phyloP scores from a whole-genome alignment of 2,329 filamentous ascomycete genomes.

The Monosporascus sp. region DNA sequence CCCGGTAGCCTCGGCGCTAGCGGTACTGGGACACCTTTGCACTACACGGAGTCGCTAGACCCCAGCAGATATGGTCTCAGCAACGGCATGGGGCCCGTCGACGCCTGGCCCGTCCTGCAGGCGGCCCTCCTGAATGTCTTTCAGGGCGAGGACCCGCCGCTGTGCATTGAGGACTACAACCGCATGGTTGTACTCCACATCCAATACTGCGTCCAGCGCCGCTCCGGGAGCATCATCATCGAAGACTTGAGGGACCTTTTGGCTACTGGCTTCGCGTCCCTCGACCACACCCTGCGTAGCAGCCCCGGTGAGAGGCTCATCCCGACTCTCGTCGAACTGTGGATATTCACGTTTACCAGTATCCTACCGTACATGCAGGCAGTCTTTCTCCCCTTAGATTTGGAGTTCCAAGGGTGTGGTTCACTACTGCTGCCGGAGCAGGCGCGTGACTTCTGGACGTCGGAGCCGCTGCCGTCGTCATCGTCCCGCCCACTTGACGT shows the following conservation, averaged over 20 bases:
- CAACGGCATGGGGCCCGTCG: conserved; percentile 63
- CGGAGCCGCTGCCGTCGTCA: conserved; percentile 40
- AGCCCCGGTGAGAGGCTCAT: conserved; percentile 86
- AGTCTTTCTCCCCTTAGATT: conserved; percentile 86
- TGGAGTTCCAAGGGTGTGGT: conserved; percentile 85
- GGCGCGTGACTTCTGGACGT: conserved; percentile 79
- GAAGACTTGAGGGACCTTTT: conserved; percentile 74
- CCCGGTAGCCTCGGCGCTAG: conserved; percentile 46
- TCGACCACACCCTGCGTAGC: conserved; percentile 76
- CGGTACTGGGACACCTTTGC: conserved; percentile 40
- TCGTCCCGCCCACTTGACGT: conserved; percentile 67
- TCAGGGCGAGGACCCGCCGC: conserved; percentile 70
- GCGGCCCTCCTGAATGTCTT: conserved; percentile 73
- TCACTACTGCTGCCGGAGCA: conserved; percentile 71
- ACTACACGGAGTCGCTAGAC: conserved; percentile 48
- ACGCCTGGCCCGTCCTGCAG: conserved; percentile 78
- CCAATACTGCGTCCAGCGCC: conserved; percentile 69
- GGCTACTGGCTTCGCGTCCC: conserved; percentile 73
- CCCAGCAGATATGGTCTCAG: conserved; percentile 58
- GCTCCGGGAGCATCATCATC: conserved; percentile 64
- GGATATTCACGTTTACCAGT: conserved; percentile 86
- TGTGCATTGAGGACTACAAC: conserved; percentile 83
- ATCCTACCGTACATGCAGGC: conserved; percentile 93
- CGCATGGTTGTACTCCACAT: conserved; percentile 73
- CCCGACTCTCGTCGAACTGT: conserved; percentile 84